Evolutionary conservation across 768 basidiomycete species (phyloP), one percentile per base, ranked within the genome.

Genomic region (Nidularia sp.): DNA sequence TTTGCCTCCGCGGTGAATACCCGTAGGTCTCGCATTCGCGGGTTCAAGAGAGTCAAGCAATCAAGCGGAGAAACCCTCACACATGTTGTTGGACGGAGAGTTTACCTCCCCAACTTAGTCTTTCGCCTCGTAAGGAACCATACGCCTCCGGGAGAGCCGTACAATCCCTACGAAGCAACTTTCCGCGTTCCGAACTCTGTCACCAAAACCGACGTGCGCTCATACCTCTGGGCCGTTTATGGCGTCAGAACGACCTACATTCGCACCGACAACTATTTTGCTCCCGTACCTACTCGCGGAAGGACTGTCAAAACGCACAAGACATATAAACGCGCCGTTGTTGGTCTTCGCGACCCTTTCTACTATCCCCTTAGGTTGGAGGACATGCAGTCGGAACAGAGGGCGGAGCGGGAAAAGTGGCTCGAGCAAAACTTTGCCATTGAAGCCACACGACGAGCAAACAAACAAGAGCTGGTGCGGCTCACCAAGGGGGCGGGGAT

Each of bases 151-250:
- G 90, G 87, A 0, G 73, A 88, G 58, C 77, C 92, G 1, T 98
- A 98, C 76, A 95, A 98, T 55, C 93, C 94, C 1, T 93, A 88
- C 73, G 88, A 93, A 67, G 94, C 93, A 6, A 98, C 94, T 2
- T 96, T 98, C 74, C 90, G 92, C 51, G 78, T 96, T 39, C 88
- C 93, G n/a, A 81, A 83, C 55, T 87, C 84, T 42, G 77, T 95
- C 69, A 97, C 93, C 42, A 98, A 98, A 71, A 90, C 88, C 52
- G 94, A 98, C 70, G 73, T 98, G 35, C 86, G 93, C 39, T 87
- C 88, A 0, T 93, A 96, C 65, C 81, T 98, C 45, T 70, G 71
- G 48, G 79, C 92, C 34, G 80, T 87, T n/a, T 98, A 98, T 60
- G 90, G 90, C 55, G 84, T 98, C 45, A 74, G 85, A 62, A 88